phyloP scores from a whole-genome alignment of 164 flowering plant genomes.

The Nymphaea colorata region DNA sequence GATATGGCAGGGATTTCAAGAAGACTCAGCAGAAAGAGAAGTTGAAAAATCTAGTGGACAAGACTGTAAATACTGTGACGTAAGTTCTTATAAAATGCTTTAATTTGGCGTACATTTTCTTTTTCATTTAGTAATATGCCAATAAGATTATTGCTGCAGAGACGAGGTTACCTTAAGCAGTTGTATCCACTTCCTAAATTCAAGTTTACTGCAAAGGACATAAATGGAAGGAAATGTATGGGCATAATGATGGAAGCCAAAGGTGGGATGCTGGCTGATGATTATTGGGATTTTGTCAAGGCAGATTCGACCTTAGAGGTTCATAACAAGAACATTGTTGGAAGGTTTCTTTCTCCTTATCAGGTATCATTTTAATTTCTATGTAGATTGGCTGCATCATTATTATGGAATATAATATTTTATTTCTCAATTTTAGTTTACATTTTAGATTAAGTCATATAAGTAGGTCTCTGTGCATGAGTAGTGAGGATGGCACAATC shows the following conservation, averaged over 20 bases:
- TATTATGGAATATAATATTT: too few relatives aligned
- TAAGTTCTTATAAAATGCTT: conserved; percentile 28
- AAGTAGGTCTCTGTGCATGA: too few relatives aligned
- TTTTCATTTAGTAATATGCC: not conserved
- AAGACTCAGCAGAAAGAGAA: not conserved
- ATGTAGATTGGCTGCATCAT: too few relatives aligned
- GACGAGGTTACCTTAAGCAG: conserved; percentile 26
- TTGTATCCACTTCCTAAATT: conserved; percentile 67
- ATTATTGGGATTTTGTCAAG: conserved; percentile 75
- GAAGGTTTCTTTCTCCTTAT: conserved; percentile 41
- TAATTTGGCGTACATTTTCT: not conserved
- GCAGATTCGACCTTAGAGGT: conserved; percentile 37
- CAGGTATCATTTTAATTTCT: conserved; percentile 37
- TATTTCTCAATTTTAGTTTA: too few relatives aligned
- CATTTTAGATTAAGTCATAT: too few relatives aligned
- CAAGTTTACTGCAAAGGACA: conserved; percentile 40
- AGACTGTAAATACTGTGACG: conserved; percentile 69
- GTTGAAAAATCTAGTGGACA: conserved; percentile 1
- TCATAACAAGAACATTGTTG: conserved; percentile 13
- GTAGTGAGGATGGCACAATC: too few relatives aligned
- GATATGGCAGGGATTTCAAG: too few relatives aligned
- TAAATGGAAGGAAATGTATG: conserved; percentile 23
- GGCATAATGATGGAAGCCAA: conserved; percentile 37
- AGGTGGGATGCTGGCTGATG: conserved; percentile 31
- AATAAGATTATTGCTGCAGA: conserved; percentile 3